Evolutionary conservation across 495 filamentous ascomycete species (phyloP), one percentile per base, ranked within the genome.

Genomic region (Penicillium pulvis): DNA sequence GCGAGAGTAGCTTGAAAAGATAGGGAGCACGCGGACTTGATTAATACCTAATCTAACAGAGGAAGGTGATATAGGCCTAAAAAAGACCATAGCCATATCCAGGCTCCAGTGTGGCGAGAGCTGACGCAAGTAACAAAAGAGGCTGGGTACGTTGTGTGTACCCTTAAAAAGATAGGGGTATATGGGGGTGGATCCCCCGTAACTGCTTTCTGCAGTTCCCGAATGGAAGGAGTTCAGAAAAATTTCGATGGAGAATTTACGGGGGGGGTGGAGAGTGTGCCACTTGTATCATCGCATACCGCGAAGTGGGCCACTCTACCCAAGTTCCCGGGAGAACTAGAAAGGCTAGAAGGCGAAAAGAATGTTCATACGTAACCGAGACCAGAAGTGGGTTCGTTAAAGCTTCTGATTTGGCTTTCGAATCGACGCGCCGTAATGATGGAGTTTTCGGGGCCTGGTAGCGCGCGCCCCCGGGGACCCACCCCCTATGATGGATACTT

Each of bases 301-400:
- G 39, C 31, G 26, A 47, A 49, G 41, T 51, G 48, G 52, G 26
- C 41, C 46, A 30, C 23, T 49, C 6, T 46, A 67, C 55, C 65
- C 66, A 67, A 47, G 31, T 17, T 19, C 46, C 44, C 57, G 67
- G 64, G 62, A 49, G 55, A 35, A 55, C 65, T 71, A 68, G 73
- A 71, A 74, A 56, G 60, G 64, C 72, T 75, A 75, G 72, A 75
- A 75, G 72, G 56, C 42, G 46, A 64, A 67, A 74, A 74, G 71
- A 74, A 73, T 70, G 70, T 63, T 67, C 64, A 67, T 68, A 71
- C 70, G 71, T 74, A 75, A 74, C 65, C 64, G 67, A 72, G 63
- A 65, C 67, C 57, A 58, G 65, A 57, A 67, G 68, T 67, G 59
- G 65, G 61, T 60, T 67, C 56, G 50, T 64, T 62, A 46, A 52